Evolutionary conservation across 192 early-diverging fungal species (phyloP), one percentile per base, ranked within the genome.

Genomic region (Coemansia asiatica): DNA sequence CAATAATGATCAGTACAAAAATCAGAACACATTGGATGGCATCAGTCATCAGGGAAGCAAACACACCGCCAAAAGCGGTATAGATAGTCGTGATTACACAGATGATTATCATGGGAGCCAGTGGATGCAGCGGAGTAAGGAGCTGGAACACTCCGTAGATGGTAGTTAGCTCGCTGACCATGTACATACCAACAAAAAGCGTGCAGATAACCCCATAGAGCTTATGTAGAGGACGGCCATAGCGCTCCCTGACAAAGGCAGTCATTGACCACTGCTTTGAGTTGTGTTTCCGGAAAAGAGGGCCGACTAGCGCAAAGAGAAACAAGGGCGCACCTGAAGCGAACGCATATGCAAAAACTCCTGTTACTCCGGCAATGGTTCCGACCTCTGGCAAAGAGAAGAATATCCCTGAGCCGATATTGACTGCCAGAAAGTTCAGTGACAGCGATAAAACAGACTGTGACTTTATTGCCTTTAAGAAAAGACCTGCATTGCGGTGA

Each of bases 11-110:
- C 47, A 90, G 73, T 51, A 74, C 63, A 19, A 85, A 72, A n/a
- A 84, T 79, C 68, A 90, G 69, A 27, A 79, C 61, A 38, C 79
- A 84, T 69, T 89, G 85, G 36, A 84, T 80, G 23, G 84, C 83
- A 65, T 90, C 88, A 12, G 89, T 87, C 56, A 90, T 64, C 40
- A 90, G 75, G 61, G 85, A 86, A n/a, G 87, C 87, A 61, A 84
- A 85, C 16, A 90, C 81, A 19, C 88, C 88, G 67, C 88, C 88
- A 50, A 85, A 85, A 6, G 87, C 84, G 9, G 88, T 90, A 62
- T 90, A 90, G 21, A 88, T 81, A 7, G 88, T 87, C 2, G 87
- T 90, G 31, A 90, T 72, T 9, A 88, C 65, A 44, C 86, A 86
- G 29, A 89, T 83, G 16, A 85, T 61, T 31, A 87, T 74, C 62